Percentiles rank a stretch among this genome's conserved stretches.
Conservation (phyloP, 495 filamentous ascomycete genomes). For the Penicillium pulvis region DNA sequence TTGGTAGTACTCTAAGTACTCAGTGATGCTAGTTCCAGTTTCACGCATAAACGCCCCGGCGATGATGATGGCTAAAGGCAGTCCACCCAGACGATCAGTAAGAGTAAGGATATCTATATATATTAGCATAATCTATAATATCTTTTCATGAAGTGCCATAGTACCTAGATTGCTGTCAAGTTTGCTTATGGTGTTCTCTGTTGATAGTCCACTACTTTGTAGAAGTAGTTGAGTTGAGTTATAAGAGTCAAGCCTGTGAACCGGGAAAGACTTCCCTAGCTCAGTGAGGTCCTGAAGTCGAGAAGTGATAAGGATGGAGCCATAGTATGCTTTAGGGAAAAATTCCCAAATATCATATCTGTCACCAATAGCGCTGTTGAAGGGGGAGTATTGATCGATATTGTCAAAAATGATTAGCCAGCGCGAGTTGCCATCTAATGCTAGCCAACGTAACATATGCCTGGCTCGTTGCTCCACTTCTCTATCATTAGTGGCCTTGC, state of each 20-base stretch:
- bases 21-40: conserved; percentile 30
- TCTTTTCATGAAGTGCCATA: not conserved
- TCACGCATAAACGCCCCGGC: conserved; percentile 44
- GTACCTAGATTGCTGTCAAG: conserved; percentile 19
- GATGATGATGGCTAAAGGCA: conserved; percentile 45
- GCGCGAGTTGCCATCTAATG: conserved; percentile 25
- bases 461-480: conserved; percentile 24
- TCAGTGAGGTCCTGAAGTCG: conserved; percentile 34
- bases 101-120: conserved; percentile 26
- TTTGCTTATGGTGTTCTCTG: not conserved
- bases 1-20: conserved; percentile 45
- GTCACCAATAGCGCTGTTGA: conserved; percentile 16
- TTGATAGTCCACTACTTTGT: conserved; percentile 19
- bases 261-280: conserved; percentile 27
- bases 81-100: conserved; percentile 36
- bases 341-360: conserved; percentile 37
- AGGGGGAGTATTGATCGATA: conserved; percentile 37
- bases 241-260: conserved; percentile 22
- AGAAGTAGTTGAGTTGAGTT: conserved; percentile 29
- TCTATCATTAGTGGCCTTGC: conserved; percentile 14
- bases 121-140: conserved; percentile 20
- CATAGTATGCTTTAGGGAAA: conserved; percentile 40
- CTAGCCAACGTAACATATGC: conserved; percentile 29
- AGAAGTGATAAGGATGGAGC: conserved; percentile 45
- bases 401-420: conserved; percentile 49